These are phyloP conservation scores for Galeopsis tetrahit DNA, from an alignment of 257 asterid species.

Conservation along the genomic window DNA sequence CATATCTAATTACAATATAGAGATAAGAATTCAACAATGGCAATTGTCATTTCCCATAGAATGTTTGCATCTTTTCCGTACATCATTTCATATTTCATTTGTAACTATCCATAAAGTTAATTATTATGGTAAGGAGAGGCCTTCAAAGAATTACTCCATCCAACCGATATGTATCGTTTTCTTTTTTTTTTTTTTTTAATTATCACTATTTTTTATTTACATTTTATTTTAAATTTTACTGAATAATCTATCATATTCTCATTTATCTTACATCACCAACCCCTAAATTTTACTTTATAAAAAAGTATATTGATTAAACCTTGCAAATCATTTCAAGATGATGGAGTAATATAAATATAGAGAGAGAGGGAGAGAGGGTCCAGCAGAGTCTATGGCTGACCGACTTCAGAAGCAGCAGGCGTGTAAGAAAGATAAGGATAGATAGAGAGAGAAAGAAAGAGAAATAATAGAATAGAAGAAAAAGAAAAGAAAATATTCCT, in stretches of 20 bases:
- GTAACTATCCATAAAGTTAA: background rate
- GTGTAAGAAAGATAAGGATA: conserved; percentile 53
- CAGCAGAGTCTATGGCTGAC: conserved; percentile 81
- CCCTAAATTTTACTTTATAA: no score
- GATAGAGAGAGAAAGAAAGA: conserved; percentile 36
- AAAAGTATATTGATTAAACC: no score
- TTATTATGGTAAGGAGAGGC: conserved; percentile 19
- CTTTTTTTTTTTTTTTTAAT: no score
- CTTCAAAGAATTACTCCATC: background rate
- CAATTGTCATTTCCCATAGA: conserved; percentile 13
- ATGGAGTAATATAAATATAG: background rate
- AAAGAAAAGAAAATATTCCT: conserved; percentile 42
- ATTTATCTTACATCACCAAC: no score
- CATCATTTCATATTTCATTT: background rate
- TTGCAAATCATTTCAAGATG: no score
- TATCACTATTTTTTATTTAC: no score
- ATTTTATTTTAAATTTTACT: no score
- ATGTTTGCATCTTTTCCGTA: conserved; percentile 25
- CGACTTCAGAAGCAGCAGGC: conserved; percentile 59
- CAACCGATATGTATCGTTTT: no score
- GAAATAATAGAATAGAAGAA: background rate
- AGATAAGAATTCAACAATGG: no score
- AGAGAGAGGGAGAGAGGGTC: conserved; percentile 47
- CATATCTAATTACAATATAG: no score
- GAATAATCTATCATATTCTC: no score